Evolutionary conservation across 768 basidiomycete species (phyloP), one percentile per base, ranked within the genome.

Genomic region (Naganishia friedmannii): DNA sequence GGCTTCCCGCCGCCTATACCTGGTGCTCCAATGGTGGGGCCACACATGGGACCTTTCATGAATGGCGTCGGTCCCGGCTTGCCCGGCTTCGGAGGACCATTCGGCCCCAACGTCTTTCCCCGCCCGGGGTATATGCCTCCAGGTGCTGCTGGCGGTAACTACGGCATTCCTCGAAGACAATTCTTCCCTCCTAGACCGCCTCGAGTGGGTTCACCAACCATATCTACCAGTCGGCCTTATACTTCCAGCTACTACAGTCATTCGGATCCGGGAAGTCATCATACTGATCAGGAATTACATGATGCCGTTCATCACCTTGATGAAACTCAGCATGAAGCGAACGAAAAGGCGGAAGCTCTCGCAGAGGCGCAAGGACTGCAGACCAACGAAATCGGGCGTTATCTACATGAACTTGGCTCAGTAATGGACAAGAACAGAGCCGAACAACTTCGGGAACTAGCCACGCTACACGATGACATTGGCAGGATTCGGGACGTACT

Each of bases 81-180:
- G 39, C 69, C 72, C 37, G 78, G 77, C 26, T 77, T 80, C 51
- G 79, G 79, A 48, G 80, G 80, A 67, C 77, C 78, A 5, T 73
- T 81, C 28, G 80, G 80, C 53, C 80, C 80, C 73, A 81, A 81
- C 69, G 80, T 79, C 65, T 74, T 71, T 57, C 80, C 80, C 28
- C 77, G 78, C 23, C 77, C 78, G 53, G 80, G 77, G 53, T 76
- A 78, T 65, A 74, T 74, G 68, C 78, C 78, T 67, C 80, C 78
- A 54, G 79, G 79, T 39, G 77, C 76, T 28, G 70, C 73, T 19
- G 76, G 71, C 13, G 80, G 78, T 32, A 74, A 73, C 17, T 81
- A 81, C 60, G 80, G 80, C 70, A 72, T 79, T 21, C 78, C 78
- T 56, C 72, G 78, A 71, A 21, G 67, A 37, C 66, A 67, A 7